Base-by-base conservation (phyloP, 2,329 filamentous ascomycete species). In the Amylocarpus encephaloides region DNA sequence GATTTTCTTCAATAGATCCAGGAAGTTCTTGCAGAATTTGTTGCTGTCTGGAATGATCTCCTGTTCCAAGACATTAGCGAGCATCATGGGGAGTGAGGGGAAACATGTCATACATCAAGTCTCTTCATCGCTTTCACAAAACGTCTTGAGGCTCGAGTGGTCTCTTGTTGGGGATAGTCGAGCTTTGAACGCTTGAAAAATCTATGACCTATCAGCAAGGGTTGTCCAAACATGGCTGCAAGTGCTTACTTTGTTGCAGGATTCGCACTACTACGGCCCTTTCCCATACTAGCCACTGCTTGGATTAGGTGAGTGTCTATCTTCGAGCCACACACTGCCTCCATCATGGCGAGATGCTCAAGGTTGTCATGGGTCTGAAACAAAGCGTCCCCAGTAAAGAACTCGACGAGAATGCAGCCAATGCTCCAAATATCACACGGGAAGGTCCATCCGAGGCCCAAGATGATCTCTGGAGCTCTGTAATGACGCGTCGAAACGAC, bases 341-440 rank as follows among this genome's bases (percentile, higher is more conserved):
- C 82, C 82, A 86, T 86, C 83, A 86, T 86, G n/a, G 83, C 83
- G 46, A 86, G 68, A 62, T 86, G 83, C 65, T 86, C 83, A 19
- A 86, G 71, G 53, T 86, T 86, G 58, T 86, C 83, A 59, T 86
- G 83, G 1, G 83, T 86, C 63, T 86, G 83, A 65, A 86, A 86
- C 2, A 86, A 68, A 15, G 83, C 83, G 60, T 86, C 83, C 5
- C 83, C 83, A 0, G 83, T 86, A 54, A 81, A 86, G 64, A 86
- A 85, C 56, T 86, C 83, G 13, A 86, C 82, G 12, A 86, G 71
- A 54, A 86, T 86, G 58, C 83, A 86, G 3, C 83, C 83, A 30
- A 86, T 86, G 64, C 83, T 86, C 83, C 83, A 86, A 29, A 86
- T 85, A 60, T 86, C 83, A 54, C 83, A 86, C 2, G 82, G 82